phyloP scores from a whole-genome alignment of 352 stramenopile genomes.

The Pythium scleroteichum region DNA sequence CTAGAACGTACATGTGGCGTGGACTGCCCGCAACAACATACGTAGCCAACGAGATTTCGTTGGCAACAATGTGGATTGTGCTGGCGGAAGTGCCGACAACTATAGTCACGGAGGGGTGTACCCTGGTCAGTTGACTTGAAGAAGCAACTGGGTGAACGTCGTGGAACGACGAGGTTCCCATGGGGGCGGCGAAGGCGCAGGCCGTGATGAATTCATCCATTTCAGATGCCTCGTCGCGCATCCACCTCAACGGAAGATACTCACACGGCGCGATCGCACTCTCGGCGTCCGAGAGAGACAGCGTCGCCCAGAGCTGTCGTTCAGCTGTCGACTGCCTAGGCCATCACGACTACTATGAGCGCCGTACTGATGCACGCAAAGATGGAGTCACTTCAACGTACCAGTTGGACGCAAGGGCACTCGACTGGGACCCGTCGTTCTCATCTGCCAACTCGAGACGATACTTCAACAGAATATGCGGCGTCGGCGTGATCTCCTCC shows the following conservation, averaged over 20 bases:
- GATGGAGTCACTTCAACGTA: too few relatives aligned
- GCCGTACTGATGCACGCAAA: too few relatives aligned
- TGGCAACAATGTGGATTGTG: conserved; percentile 48
- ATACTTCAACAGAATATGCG: conserved; percentile 25
- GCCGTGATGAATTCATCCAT: conserved; percentile 17
- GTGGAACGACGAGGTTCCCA: background rate
- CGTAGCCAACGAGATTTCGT: conserved; percentile 43
- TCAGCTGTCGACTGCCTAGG: conserved; percentile 3
- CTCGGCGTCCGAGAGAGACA: background rate
- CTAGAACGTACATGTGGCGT: conserved; percentile 52
- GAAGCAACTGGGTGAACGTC: background rate
- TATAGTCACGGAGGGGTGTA: conserved; percentile 19
- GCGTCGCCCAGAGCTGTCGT: conserved; percentile 7
- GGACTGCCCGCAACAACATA: conserved; percentile 45
- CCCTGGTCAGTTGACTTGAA: background rate
- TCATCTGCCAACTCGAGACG: background rate
- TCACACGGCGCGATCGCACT: background rate
- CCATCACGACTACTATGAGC: background rate
- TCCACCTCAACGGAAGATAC: conserved; percentile 10
- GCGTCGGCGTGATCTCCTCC: background rate
- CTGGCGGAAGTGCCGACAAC: conserved; percentile 48
- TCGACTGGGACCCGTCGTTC: background rate
- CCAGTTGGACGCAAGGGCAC: too few relatives aligned
- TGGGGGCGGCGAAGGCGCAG: conserved; percentile 5
- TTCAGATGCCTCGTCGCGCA: background rate